Evolutionary conservation across 2,329 filamentous ascomycete species (phyloP), one percentile per base, ranked within the genome.

Genomic region (Fonsecaea monophora): DNA sequence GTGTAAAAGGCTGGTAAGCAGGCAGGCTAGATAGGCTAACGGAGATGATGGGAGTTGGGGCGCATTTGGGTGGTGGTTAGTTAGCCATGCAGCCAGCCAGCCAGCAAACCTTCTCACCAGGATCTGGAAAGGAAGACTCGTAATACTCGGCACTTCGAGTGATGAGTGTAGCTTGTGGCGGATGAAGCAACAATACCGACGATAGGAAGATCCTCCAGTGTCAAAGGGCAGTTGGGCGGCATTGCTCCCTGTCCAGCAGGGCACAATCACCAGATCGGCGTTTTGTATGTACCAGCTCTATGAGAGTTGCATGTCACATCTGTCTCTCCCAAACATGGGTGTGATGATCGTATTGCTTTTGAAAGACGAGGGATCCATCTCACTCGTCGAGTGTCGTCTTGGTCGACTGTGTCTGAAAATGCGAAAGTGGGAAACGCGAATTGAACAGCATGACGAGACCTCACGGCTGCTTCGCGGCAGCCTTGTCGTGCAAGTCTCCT

Each of bases 401-500:
- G 45, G 4, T 45, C 18, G 45, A 25, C 21, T 21, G 21, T 50
- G 45, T 5, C 18, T 5, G 18, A 25, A 12, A 10, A 38, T 13
- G 13, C 37, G 35, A 38, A 10, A 38, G 9, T 38, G 2, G 37
- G 37, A 9, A 21, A 50, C 45, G 18, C 4, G 9, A 25, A n/a
- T 40, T 40, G 38, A 40, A 13, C 38, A 40, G 4, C 38, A 13
- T 40, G 38, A 13, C 1, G 9, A 13, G 37, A 18, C 18, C 18
- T 50, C 45, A 50, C 45, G 45, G 45, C 45, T 50, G 45, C 45
- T 50, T 50, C 45, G 45, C 45, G 4, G 45, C 45, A 25, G 45
- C 45, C 45, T 3, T 10, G 6, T 50, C 45, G 21, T 50, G 45
- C 8, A 50, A 21, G 25, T 50, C 18, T 25, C 25, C 45, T 6